Percentiles rank a stretch among this genome's conserved stretches.
phyloP scores from a whole-genome alignment of 441 rosid genomes.

The Syzygium malaccense region DNA sequence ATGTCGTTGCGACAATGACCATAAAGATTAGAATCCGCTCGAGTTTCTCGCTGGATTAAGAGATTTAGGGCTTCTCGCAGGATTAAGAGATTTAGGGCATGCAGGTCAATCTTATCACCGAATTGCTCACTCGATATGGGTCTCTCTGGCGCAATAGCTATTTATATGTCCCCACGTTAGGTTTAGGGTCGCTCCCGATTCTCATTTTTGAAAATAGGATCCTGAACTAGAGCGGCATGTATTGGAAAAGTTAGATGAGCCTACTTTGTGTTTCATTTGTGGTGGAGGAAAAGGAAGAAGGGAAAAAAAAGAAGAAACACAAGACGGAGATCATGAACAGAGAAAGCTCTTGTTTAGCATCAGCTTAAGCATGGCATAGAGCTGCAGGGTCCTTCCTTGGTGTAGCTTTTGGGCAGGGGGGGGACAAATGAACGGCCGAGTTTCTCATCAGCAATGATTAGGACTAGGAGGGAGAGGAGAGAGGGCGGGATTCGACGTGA shows the following conservation, averaged over 20 bases:
- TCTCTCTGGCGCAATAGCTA: neutral
- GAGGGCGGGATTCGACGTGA: neutral
- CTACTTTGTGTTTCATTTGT: neutral
- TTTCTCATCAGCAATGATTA: neutral
- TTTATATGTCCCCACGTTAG: too few relatives aligned
- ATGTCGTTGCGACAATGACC: fast-evolving
- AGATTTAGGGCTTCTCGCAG: fast-evolving
- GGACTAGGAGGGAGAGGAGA: neutral
- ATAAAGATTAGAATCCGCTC: fast-evolving
- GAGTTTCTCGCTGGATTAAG: neutral
- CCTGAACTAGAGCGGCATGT: too few relatives aligned
- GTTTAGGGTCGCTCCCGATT: too few relatives aligned
- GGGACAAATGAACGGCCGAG: neutral
- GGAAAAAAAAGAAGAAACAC: too few relatives aligned
- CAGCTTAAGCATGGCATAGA: neutral
- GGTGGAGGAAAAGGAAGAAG: neutral
- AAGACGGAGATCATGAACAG: neutral
- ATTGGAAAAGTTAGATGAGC: neutral
- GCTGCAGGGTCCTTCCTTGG: neutral
- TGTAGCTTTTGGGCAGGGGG: neutral
- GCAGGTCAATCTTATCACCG: fast-evolving
- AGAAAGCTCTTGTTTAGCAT: neutral
- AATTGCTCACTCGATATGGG: neutral
- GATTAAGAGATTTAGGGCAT: fast-evolving
- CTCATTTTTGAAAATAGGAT: too few relatives aligned